A percentile compares a stretch with the other conserved stretches of the same genome.
Evolutionary conservation across 2,329 filamentous ascomycete species (phyloP).

Genomic region (Scleromitrula shiraiana): DNA sequence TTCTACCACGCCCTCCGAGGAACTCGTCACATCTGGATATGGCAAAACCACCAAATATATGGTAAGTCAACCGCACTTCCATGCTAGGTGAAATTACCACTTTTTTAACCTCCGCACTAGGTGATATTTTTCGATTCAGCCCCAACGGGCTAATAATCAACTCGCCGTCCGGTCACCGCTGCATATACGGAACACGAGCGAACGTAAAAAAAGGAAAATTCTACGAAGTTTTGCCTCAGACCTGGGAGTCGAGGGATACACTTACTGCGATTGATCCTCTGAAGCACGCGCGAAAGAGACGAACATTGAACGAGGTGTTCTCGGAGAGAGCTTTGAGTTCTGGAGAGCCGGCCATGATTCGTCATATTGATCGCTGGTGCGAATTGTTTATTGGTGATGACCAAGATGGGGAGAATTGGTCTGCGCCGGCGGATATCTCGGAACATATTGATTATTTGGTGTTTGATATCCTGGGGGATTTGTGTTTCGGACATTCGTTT

Average conservation of each 20-base stretch:
- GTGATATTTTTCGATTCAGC: neutral
- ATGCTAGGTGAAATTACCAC: neutral
- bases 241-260: neutral
- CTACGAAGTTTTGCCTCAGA: neutral
- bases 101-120: neutral
- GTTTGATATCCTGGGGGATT: neutral
- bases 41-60: constrained; percentile 29
- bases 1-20: constrained; percentile 30
- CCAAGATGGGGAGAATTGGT: too few species aligned
- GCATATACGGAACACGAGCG: neutral
- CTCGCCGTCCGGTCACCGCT: neutral
- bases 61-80: constrained; percentile 33
- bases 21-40: constrained; percentile 29
- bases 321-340: neutral
- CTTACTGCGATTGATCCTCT: neutral
- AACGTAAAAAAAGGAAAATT: neutral
- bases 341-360: neutral
- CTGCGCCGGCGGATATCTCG: neutral
- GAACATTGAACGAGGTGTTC: neutral
- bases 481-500: neutral
- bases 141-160: neutral
- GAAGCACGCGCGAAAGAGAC: neutral
- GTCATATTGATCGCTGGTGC: neutral
- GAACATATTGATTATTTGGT: neutral
- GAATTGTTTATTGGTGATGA: too few species aligned